Conservation (phyloP, 2,329 filamentous ascomycete species). For the Cytospora mali region DNA sequence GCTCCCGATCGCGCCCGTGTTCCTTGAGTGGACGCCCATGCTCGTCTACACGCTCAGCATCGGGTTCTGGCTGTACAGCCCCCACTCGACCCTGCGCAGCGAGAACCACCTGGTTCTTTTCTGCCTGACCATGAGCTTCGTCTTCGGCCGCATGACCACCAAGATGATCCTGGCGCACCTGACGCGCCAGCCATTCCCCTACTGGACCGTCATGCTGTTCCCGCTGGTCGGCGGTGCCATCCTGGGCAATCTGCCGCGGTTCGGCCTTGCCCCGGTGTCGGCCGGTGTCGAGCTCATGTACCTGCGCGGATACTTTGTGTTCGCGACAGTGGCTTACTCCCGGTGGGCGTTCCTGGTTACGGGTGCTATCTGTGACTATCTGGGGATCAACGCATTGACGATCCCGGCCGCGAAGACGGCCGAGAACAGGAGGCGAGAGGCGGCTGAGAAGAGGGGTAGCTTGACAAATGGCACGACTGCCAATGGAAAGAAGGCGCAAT, state of each 20-base stretch:
- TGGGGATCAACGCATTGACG: constrained; percentile 93
- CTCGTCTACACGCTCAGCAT: constrained; percentile 75
- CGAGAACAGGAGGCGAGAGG: constrained; percentile 50
- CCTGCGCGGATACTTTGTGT: constrained; percentile 80
- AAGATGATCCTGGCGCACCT: constrained; percentile 98
- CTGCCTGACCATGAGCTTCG: constrained; percentile 92
- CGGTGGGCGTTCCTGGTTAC: constrained; percentile 92
- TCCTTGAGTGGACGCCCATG: constrained; percentile 94
- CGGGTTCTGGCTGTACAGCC: constrained; percentile 85
- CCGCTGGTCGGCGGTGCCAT: constrained; percentile 85
- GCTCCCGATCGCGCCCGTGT: constrained; percentile 77
- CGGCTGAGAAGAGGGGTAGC: constrained; percentile 32
- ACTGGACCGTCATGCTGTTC: constrained; percentile 89
- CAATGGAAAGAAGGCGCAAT: constrained; percentile 37
- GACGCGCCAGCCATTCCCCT: constrained; percentile 90
- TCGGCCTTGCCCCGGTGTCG: constrained; percentile 71
- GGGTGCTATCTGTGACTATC: constrained; percentile 84
- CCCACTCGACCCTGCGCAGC: constrained; percentile 76
- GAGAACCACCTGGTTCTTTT: constrained; percentile 91
- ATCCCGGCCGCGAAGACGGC: constrained; percentile 68
- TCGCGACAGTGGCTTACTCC: constrained; percentile 84
- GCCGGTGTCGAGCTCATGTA: constrained; percentile 74
- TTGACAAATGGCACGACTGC: constrained; percentile 32
- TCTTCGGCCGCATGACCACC: constrained; percentile 96
- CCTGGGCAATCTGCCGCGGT: constrained; percentile 76